Conservation (phyloP, 176 grass and related monocot species). For the Cocos nucifera region DNA sequence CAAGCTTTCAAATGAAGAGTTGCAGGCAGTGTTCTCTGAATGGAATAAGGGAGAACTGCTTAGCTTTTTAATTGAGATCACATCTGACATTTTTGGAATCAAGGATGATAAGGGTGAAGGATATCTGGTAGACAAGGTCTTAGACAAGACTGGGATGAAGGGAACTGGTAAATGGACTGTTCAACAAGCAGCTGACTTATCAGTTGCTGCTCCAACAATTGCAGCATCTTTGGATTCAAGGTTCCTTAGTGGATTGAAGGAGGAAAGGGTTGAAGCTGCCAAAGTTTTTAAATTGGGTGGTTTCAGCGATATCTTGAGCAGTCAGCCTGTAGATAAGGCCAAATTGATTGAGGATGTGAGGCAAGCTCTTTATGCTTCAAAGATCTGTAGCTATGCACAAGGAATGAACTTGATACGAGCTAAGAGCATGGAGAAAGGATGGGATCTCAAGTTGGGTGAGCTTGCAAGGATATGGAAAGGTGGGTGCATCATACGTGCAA, state of each 20-base stretch:
- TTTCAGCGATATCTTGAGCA: background rate
- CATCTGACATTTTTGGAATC: constrained; percentile 10
- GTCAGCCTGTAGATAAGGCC: constrained; percentile 1
- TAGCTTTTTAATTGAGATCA: constrained; percentile 15
- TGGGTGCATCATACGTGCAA: constrained; percentile 11
- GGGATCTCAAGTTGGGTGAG: constrained; percentile 13
- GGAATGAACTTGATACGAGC: constrained; percentile 11
- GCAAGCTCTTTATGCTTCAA: constrained; percentile 12
- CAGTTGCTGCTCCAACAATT: constrained; percentile 14
- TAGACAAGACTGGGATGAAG: constrained; percentile 14
- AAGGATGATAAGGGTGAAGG: constrained; percentile 15
- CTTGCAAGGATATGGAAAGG: constrained; percentile 15
- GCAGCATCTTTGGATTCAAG: constrained; percentile 11
- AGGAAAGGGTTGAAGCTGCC: constrained; percentile 11
- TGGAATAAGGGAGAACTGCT: constrained; percentile 17
- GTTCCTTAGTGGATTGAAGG: constrained; percentile 8
- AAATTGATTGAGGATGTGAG: constrained; percentile 10
- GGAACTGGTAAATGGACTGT: constrained; percentile 13
- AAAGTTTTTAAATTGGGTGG: constrained; percentile 9
- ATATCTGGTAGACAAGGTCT: constrained; percentile 9
- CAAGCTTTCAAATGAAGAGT: constrained; percentile 2
- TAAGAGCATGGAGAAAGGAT: constrained; percentile 15
- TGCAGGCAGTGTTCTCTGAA: constrained; percentile 10
- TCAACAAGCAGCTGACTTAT: constrained; percentile 13
- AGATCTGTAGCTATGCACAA: constrained; percentile 15